These are phyloP conservation scores for Penicillium sp. DNA, from an alignment of 2,329 filamentous ascomycete genomes.

Conservation along the genomic window DNA sequence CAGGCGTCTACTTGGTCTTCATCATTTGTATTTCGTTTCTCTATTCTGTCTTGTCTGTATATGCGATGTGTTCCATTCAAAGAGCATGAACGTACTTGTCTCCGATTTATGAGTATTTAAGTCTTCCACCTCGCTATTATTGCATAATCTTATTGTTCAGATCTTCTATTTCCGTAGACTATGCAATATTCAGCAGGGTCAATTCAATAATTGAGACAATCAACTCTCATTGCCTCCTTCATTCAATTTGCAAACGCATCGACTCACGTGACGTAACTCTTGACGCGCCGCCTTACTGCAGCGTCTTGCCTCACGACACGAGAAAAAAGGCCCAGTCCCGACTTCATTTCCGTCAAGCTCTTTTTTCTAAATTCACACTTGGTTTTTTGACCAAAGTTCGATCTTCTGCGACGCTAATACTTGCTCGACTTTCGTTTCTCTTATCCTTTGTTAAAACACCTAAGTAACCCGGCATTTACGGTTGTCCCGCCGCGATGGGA, in stretches of 20 bases:
- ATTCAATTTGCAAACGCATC: conserved; percentile 14
- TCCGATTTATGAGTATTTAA: not conserved
- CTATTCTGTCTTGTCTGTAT: conserved; percentile 13
- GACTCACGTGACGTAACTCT: conserved; percentile 31
- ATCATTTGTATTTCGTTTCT: conserved; percentile 9
- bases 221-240: not conserved
- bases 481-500: conserved; percentile 45
- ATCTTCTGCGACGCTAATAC: conserved; percentile 2
- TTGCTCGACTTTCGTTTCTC: not conserved
- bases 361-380: not conserved
- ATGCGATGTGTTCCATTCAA: conserved; percentile 14
- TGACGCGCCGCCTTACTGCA: conserved; percentile 33
- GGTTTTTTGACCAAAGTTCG: not conserved
- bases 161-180: not conserved
- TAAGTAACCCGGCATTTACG: conserved; percentile 29
- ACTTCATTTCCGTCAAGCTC: conserved; percentile 5
- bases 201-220: not conserved
- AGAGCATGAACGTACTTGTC: conserved; percentile 19
- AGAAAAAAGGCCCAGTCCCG: conserved; percentile 16
- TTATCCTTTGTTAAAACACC: conserved; percentile 5
- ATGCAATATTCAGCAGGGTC: not conserved
- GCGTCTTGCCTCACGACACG: conserved; percentile 29
- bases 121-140: conserved; percentile 2
- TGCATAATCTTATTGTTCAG: conserved; percentile 1
- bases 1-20: conserved; percentile 30